Evolutionary conservation across 2,329 filamentous ascomycete genomes (phyloP).

Genomic region (Nannizziopsis arthrosporioides): DNA sequence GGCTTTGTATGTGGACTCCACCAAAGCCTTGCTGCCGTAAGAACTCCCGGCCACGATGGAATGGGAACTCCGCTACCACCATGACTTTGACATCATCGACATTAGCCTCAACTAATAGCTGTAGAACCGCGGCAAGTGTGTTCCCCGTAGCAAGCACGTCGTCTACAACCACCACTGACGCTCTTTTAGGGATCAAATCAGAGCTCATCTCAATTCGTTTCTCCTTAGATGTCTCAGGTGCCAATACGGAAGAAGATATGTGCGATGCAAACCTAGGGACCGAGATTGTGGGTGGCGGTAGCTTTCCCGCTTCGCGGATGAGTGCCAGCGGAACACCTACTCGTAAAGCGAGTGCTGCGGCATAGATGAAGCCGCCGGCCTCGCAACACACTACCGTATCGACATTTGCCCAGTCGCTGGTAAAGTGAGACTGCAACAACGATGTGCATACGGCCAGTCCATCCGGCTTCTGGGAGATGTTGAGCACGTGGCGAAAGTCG

Average conservation of each 20-base stretch:
- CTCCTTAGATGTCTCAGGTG: conserved; percentile 16
- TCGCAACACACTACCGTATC: conserved; percentile 44
- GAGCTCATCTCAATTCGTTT: conserved; percentile 41
- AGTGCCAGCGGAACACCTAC: conserved; percentile 37
- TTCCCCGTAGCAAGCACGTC: conserved; percentile 48
- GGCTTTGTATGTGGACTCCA: conserved; percentile 33
- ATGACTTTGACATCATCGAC: conserved; percentile 40
- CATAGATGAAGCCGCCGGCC: conserved; percentile 46
- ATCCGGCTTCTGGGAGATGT: conserved; percentile 30
- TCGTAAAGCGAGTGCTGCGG: conserved; percentile 38
- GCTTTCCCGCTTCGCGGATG: conserved; percentile 47
- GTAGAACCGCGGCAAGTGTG: conserved; percentile 44
- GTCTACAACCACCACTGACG: conserved; percentile 46
- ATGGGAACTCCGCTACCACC: conserved; percentile 48
- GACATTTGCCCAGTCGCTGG: conserved; percentile 38
- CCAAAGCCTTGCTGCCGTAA: conserved; percentile 42
- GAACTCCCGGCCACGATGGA: conserved; percentile 41
- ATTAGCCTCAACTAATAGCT: conserved; percentile 37
- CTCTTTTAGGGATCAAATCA: conserved; percentile 31
- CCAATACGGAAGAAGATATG: conserved; percentile 38
- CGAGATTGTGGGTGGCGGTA: conserved; percentile 46
- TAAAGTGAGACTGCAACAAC: conserved; percentile 39
- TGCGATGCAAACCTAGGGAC: conserved; percentile 40
- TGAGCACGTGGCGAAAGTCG: conserved; percentile 48
- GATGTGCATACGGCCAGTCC: conserved; percentile 43